phyloP scores from a whole-genome alignment of 148 eudicot genomes.

The Dysphania ambrosioides region DNA sequence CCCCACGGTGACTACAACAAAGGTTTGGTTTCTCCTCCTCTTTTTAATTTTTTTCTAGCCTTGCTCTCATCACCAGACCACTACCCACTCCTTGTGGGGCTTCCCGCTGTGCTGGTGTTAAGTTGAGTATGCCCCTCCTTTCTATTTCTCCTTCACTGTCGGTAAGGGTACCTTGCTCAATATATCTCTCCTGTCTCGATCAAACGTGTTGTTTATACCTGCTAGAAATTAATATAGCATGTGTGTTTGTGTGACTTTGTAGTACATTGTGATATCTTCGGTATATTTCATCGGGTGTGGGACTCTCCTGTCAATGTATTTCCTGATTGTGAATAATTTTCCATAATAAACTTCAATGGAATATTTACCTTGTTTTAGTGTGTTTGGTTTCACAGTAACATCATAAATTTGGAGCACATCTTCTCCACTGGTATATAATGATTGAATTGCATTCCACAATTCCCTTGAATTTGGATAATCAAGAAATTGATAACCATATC shows the following conservation, averaged over 20 bases:
- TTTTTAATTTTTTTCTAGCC: no score
- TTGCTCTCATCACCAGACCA: no score
- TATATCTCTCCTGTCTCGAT: background rate
- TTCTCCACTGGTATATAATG: background rate
- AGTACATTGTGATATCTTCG: background rate
- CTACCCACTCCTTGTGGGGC: background rate
- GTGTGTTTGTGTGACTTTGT: background rate
- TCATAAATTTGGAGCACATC: background rate
- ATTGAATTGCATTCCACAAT: background rate
- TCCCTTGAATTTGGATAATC: background rate
- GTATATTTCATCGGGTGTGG: background rate
- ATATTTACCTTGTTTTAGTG: background rate
- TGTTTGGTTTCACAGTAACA: background rate
- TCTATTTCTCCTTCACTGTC: background rate
- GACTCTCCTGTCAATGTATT: background rate
- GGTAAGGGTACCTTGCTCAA: background rate
- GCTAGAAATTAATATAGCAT: background rate
- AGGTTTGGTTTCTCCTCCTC: no score
- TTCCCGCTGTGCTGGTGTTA: background rate
- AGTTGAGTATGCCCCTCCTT: background rate
- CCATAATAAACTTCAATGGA: background rate
- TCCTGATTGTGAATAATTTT: background rate
- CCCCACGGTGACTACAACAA: no score
- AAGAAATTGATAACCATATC: background rate
- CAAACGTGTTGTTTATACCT: no score